A percentile compares a stretch with the other conserved stretches of the same genome.
Evolutionary conservation across 257 asterid genomes (phyloP).

Genomic region (Salvia hispanica): DNA sequence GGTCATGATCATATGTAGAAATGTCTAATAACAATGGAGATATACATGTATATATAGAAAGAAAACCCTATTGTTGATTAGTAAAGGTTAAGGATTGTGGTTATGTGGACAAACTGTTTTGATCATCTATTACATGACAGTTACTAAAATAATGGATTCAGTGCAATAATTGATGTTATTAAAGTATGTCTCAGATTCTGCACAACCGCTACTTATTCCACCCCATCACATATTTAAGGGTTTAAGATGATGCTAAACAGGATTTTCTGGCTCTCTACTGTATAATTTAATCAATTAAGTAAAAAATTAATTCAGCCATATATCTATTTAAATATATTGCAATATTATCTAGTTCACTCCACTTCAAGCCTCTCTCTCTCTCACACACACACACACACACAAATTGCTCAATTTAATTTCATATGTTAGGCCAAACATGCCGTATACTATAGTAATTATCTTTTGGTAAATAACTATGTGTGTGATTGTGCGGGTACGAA

Average conservation of each 20-base stretch:
- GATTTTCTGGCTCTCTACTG: constrained; percentile 35
- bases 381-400: neutral
- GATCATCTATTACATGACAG: constrained; percentile 47
- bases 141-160: constrained; percentile 38
- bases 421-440: neutral
- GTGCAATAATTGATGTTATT: constrained; percentile 26
- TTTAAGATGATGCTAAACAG: constrained; percentile 31
- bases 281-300: constrained; percentile 7
- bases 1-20: no score
- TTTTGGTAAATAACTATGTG: neutral
- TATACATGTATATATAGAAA: no score
- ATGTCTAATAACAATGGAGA: no score
- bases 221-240: constrained; percentile 26
- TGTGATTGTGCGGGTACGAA: neutral
- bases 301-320: neutral
- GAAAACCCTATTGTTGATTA: constrained; percentile 14
- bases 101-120: constrained; percentile 26
- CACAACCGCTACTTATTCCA: constrained; percentile 49
- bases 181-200: constrained; percentile 33
- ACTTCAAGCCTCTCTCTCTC: neutral
- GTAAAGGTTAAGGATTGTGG: constrained; percentile 40
- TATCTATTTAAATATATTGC: neutral
- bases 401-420: no score
- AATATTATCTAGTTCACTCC: neutral
- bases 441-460: no score